Evolutionary conservation across 2,329 filamentous ascomycete species (phyloP), one percentile per base, ranked within the genome.

Genomic region (Metarhizium anisopliae): DNA sequence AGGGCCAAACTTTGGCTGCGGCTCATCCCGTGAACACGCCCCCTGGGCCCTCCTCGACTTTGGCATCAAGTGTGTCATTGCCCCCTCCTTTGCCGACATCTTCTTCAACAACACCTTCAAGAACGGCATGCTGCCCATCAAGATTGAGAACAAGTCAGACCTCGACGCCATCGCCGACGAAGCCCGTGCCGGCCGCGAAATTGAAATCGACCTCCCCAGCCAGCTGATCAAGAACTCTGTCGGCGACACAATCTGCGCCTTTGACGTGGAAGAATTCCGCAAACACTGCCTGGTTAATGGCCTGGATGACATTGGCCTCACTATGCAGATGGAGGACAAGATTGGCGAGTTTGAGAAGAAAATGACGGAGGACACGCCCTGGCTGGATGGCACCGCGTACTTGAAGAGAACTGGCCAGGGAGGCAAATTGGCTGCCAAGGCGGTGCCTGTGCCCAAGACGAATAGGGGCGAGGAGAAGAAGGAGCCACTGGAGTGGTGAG

Each of bases 61-160:
- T 65, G 94, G 94, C 63, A 96, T 99, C 76, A 90, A 87, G 69
- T 93, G 87, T 70, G 81, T 97, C 66, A 95, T 97, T 63, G 94
- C 93, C 1, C 90, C 90, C 1, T 92, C 88, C 1, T 84, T 81
- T 59, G 76, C 72, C 58, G 72, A 74, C 57, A 99, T 99, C 72
- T 96, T 96, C 84, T 95, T 93, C 83, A 96, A 96, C 83, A 99
- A 99, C 79, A 94, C 89, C n/a, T 97, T 96, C 83, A 97, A 99
- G 82, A 99, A 99, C 77, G 93, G 93, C 76, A 97, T 97, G 94
- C 78, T 97, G 60, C 92, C 93, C 51, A 84, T 97, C 59, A 74
- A 80, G 57, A 87, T 97, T 67, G 75, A 80, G 36, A 84, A 93
- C 70, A 73, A 83, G 61, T 77, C 74, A 1, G 78, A 82, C 36